Percentiles rank a stretch among this genome's conserved stretches.
Conservation (phyloP, 257 asterid genomes). For the Ocimum tenuiflorum region DNA sequence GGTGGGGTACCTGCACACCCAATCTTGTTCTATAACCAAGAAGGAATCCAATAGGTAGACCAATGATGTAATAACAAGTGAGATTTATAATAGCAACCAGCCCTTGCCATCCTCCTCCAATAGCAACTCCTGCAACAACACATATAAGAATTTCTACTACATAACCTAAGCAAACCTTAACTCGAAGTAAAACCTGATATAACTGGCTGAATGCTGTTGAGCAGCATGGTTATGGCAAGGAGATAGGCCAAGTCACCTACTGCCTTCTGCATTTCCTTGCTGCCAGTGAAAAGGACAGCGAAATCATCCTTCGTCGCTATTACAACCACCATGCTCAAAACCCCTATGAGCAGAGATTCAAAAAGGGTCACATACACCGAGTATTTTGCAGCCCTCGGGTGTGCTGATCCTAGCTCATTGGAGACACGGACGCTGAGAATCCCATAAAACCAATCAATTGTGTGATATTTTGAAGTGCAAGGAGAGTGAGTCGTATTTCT, state of each 20-base stretch:
- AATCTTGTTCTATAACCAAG: conserved; percentile 64
- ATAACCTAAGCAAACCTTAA: neutral
- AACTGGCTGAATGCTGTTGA: conserved; percentile 90
- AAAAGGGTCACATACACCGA: conserved; percentile 56
- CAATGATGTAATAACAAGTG: conserved; percentile 65
- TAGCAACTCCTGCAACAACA: conserved; percentile 70
- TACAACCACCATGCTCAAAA: conserved; percentile 54
- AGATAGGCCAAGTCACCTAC: conserved; percentile 76
- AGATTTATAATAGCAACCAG: conserved; percentile 80
- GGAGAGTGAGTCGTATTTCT: neutral
- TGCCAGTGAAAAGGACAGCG: conserved; percentile 59
- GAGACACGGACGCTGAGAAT: conserved; percentile 61
- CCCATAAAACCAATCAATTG: neutral
- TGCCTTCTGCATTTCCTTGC: conserved; percentile 72
- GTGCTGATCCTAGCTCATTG: conserved; percentile 89
- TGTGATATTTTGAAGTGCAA: neutral
- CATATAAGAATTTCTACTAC: neutral
- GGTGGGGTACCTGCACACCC: conserved; percentile 85
- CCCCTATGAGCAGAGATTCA: conserved; percentile 65
- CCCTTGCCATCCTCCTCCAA: conserved; percentile 99
- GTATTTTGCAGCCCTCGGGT: conserved; percentile 80
- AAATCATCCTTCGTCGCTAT: conserved; percentile 59
- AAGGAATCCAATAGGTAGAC: conserved; percentile 73
- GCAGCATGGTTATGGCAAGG: conserved; percentile 74
- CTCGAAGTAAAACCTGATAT: conserved; percentile 52